Base-by-base conservation (phyloP, 495 filamentous ascomycete genomes). In the Glonium stellatum region DNA sequence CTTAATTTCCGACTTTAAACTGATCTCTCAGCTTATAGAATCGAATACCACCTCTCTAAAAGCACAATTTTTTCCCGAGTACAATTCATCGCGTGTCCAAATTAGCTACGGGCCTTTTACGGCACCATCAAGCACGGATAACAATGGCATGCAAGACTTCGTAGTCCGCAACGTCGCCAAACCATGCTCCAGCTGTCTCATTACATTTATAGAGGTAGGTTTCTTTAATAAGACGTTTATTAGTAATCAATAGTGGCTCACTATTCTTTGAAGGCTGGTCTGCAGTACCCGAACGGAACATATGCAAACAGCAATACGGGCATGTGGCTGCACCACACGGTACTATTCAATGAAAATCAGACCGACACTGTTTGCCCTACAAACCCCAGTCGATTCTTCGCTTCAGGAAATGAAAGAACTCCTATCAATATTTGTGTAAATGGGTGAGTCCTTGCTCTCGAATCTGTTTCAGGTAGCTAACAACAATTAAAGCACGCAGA, bases 261-360 rank as follows among this genome's bases (percentile, higher is more conserved):
- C 48, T 18, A 0, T 51, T 5, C 18, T 51, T 9, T 62, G 47
- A 27, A 55, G 39, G 63, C 63, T 18, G 42, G 50, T 11, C 54
- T 66, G 15, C 15, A 63, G 34, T 66, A 62, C 50, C 18, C 54
- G 22, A 46, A 66, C 34, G 63, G 60, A n/a, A 55, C 55, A 12
- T 34, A 36, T 27, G 63, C 63, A 12, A 61, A 66, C 31, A 44
- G 50, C 1, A 25, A 58, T 21, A 66, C 59, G 12, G 60, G 55
- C 21, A 59, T 63, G 54, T 66, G 63, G 63, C 54, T 63, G 27
- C 63, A 62, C 41, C 63, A 66, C 34, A 60, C 62, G 0, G 62
- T 61, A 15, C 54, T 65, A n/a, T 51, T 10, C 25, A 31, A 51
- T 31, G 11, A 42, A 11, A 54, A 56, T 21, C 34, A 13, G 1